Evolutionary conservation across 2,329 filamentous ascomycete genomes (phyloP).

Genomic region (Alternaria ventricosa): DNA sequence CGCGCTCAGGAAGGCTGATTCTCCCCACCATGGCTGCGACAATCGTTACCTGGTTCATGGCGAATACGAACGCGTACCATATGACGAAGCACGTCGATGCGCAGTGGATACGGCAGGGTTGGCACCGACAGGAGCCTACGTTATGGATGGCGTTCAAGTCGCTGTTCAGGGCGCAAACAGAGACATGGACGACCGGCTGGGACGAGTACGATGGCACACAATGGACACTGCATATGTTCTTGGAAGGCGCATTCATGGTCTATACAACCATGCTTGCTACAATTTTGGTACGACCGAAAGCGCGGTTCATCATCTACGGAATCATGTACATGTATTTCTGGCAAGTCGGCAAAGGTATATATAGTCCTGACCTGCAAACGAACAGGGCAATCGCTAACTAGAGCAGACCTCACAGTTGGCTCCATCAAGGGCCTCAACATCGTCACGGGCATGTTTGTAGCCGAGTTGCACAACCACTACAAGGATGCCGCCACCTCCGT

Average conservation of each 20-base stretch:
- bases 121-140: conserved; percentile 45
- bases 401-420: conserved; percentile 38
- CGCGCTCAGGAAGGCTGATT: conserved; percentile 64
- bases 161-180: conserved; percentile 38
- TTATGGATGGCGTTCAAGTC: conserved; percentile 41
- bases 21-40: conserved; percentile 65
- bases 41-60: conserved; percentile 61
- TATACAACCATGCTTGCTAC: conserved; percentile 53
- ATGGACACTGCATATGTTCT: conserved; percentile 53
- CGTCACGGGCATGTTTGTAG: conserved; percentile 67
- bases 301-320: conserved; percentile 44
- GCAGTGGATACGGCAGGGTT: conserved; percentile 61
- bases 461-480: conserved; percentile 63
- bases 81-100: conserved; percentile 64
- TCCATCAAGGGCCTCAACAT: conserved; percentile 61
- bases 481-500: conserved; percentile 57
- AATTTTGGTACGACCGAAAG: conserved; percentile 46
- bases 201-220: conserved; percentile 53
- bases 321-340: conserved; percentile 51
- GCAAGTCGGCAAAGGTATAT: conserved; percentile 45
- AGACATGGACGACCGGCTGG: conserved; percentile 50
- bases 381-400: conserved; percentile 22
- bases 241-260: conserved; percentile 52
- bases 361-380: background rate
- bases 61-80: conserved; percentile 64